A percentile compares a stretch with the other conserved stretches of the same genome.
Evolutionary conservation across 2,329 filamentous ascomycete genomes (phyloP).

Genomic region (Alternaria arborescens): DNA sequence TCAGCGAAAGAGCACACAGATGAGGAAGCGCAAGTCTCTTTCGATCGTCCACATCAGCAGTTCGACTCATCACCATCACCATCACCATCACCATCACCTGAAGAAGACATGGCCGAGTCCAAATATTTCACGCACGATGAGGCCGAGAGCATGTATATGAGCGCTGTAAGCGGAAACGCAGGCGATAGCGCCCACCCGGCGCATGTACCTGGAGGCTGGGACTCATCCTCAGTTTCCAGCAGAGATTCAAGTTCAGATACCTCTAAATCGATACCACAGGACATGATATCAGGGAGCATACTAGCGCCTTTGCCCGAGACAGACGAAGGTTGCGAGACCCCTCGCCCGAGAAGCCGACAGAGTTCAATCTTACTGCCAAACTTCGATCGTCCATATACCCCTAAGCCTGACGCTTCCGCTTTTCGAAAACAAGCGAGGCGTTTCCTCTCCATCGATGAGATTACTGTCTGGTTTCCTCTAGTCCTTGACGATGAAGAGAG

Average conservation of each 20-base stretch:
- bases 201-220: slow-evolving; percentile 56
- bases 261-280: slow-evolving; percentile 38
- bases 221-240: slow-evolving; percentile 47
- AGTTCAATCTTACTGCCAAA: slow-evolving; percentile 31
- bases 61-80: slow-evolving; percentile 8
- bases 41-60: slow-evolving; percentile 8
- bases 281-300: slow-evolving; percentile 45
- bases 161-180: slow-evolving; percentile 62
- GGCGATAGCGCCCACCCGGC: slow-evolving; percentile 24
- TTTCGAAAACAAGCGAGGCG: slow-evolving; percentile 38
- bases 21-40: slow-evolving; percentile 14
- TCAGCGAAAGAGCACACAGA: slow-evolving; percentile 22
- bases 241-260: slow-evolving; percentile 38
- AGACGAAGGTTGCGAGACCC: slow-evolving; percentile 52
- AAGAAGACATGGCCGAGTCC: slow-evolving; percentile 58
- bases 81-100: slow-evolving; percentile 2
- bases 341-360: slow-evolving; percentile 47
- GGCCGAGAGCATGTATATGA: slow-evolving; percentile 89
- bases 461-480: slow-evolving; percentile 52
- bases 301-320: slow-evolving; percentile 36
- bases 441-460: slow-evolving; percentile 48
- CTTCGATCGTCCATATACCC: slow-evolving; percentile 9
- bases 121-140: slow-evolving; percentile 80
- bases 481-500: slow-evolving; percentile 29
- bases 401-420: neutral